Conservation (phyloP, 805 yeast species). For the Sugiyamaella floridensis region DNA sequence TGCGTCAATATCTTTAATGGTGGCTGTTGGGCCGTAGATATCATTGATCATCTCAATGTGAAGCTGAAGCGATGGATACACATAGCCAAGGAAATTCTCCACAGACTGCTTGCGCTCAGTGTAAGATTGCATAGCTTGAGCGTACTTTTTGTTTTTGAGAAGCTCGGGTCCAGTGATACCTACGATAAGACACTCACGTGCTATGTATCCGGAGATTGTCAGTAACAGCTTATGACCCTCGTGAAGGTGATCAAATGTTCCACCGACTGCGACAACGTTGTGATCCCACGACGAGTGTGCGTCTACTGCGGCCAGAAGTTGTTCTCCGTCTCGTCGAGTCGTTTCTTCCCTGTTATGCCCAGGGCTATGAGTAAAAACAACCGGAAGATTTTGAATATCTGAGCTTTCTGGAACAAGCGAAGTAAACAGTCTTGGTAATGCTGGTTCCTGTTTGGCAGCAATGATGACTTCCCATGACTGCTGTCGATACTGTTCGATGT, state of each 20-base stretch:
- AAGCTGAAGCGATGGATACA: slow-evolving; percentile 42
- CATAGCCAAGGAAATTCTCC: slow-evolving; percentile 40
- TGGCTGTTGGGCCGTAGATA: slow-evolving; percentile 90
- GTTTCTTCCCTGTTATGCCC: background rate
- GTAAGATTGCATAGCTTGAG: slow-evolving; percentile 56
- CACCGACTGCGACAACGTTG: slow-evolving; percentile 59
- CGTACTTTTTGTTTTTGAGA: slow-evolving; percentile 65
- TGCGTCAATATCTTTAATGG: slow-evolving; percentile 63
- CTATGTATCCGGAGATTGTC: slow-evolving; percentile 60
- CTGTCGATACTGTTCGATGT: slow-evolving; percentile 20
- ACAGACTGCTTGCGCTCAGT: slow-evolving; percentile 45
- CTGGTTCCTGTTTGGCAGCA: slow-evolving; percentile 23
- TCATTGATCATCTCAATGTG: slow-evolving; percentile 66
- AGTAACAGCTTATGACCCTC: slow-evolving; percentile 89
- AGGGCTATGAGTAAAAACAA: slow-evolving; percentile 13
- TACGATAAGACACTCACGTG: slow-evolving; percentile 51
- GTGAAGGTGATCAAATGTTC: slow-evolving; percentile 94
- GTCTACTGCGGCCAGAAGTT: slow-evolving; percentile 15
- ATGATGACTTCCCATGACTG: slow-evolving; percentile 31
- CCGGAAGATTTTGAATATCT: slow-evolving; percentile 18
- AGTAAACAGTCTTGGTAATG: slow-evolving; percentile 16
- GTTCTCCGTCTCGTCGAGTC: background rate
- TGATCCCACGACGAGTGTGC: slow-evolving; percentile 5
- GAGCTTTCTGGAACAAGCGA: slow-evolving; percentile 17
- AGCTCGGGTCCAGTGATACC: slow-evolving; percentile 80